Base-by-base conservation (phyloP, 2,329 filamentous ascomycete species). In the Fusarium robinianum region DNA sequence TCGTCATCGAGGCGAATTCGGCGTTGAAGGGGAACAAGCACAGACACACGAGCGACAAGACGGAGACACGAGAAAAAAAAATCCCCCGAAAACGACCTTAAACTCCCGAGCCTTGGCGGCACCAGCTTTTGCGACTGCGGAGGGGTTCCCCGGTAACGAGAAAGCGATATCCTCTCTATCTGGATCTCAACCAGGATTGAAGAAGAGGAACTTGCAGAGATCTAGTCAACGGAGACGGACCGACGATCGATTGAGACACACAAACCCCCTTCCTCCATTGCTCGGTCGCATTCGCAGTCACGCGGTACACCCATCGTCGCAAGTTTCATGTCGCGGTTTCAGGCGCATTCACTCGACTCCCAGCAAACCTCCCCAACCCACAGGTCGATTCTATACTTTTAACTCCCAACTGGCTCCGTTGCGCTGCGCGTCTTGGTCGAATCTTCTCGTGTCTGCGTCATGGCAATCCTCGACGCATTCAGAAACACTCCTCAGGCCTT, bases 21-120 rank as follows among this genome's bases (percentile, higher is more conserved):
- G 11, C 14, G n/a, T 16, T 39, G 30, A 11, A 23, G 15, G 37
- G 15, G n/a, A 33, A 16, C 36, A 31, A 55, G 46, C 47, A 54
- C 46, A 32, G 46, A 41, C 39, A 48, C 33, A 25, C 43, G 21
- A 43, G n/a, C n/a, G n/a, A n/a, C n/a, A n/a, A n/a, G n/a, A n/a
- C n/a, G n/a, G n/a, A n/a, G n/a, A n/a, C 41, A 15, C 35, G 35
- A 34, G 38, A n/a, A 35, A 43, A 34, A 34, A 37, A 37, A 30
- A 23, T 5, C 37, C 21, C 23, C 21, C 19, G 25, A 25, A 41
- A 52, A 27, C 18, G 42, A 44, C 39, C 36, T 49, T 55, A 49
- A n/a, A 52, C 52, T 57, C 54, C 52, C 52, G 52, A 55, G 51
- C 54, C 57, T 58, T 56, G 52, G 57, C 57, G 53, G 27, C 44